Evolutionary conservation across 2,329 filamentous ascomycete genomes (phyloP).

Genomic region (Talaromyces sp.): DNA sequence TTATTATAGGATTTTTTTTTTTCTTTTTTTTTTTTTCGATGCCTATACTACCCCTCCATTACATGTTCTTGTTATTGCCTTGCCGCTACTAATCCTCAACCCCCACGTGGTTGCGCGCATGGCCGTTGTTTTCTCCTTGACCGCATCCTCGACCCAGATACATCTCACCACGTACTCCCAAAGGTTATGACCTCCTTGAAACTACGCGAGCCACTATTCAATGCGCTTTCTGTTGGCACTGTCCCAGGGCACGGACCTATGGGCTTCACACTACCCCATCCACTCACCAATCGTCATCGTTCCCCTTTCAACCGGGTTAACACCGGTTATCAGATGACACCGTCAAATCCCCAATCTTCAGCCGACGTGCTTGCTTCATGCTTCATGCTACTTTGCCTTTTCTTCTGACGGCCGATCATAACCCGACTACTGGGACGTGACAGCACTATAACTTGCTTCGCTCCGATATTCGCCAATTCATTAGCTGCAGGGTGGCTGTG

Average conservation of each 20-base stretch:
- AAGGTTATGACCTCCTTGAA: neutral
- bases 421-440: neutral
- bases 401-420: constrained; percentile 1
- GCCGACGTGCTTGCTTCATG: neutral
- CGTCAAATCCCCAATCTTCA: neutral
- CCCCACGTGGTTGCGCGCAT: constrained; percentile 22
- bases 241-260: neutral
- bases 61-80: neutral
- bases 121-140: constrained; percentile 6
- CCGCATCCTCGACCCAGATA: constrained; percentile 12
- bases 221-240: neutral
- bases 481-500: constrained; percentile 2
- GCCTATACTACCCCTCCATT: neutral
- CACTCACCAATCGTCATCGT: neutral
- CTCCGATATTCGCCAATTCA: constrained; percentile 4
- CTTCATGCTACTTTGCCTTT: neutral
- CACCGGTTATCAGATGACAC: constrained; percentile 2
- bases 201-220: neutral
- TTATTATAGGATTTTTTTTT: neutral
- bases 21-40: neutral
- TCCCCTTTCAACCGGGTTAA: neutral
- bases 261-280: neutral
- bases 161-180: constrained; percentile 4
- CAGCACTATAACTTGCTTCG: neutral
- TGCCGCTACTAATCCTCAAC: neutral